Evolutionary conservation across 1,139 yeast species (phyloP).

Genomic region (Trichomonascaceae sp.): DNA sequence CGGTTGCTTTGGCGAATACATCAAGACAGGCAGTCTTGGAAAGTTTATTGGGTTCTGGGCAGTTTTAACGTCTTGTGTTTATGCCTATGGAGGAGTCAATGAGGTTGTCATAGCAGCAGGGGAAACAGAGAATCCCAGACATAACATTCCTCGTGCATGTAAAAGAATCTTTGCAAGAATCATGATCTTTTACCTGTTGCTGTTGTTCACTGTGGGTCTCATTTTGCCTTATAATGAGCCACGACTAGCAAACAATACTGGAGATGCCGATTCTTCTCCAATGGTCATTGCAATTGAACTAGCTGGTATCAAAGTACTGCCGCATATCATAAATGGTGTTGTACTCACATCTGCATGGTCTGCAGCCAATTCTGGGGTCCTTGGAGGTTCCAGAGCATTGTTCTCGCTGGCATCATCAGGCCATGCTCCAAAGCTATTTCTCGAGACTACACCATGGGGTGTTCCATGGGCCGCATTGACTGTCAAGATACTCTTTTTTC

Average conservation of each 20-base stretch:
- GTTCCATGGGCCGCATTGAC: slow-evolving; percentile 44
- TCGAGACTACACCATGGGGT: slow-evolving; percentile 47
- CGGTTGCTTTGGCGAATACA: slow-evolving; percentile 55
- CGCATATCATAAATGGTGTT: slow-evolving; percentile 62
- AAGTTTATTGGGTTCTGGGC: slow-evolving; percentile 29
- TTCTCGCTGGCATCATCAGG: slow-evolving; percentile 49
- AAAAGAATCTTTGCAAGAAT: slow-evolving; percentile 69
- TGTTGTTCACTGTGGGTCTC: slow-evolving; percentile 67
- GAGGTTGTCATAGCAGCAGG: slow-evolving; percentile 77
- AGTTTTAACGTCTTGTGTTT: slow-evolving; percentile 52
- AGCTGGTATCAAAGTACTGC: slow-evolving; percentile 56
- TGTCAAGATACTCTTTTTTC: slow-evolving; percentile 32
- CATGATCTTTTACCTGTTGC: slow-evolving; percentile 61
- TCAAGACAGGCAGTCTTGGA: slow-evolving; percentile 41
- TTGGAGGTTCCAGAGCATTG: slow-evolving; percentile 48
- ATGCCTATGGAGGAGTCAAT: slow-evolving; percentile 49
- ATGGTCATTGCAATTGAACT: slow-evolving; percentile 58
- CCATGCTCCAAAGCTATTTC: slow-evolving; percentile 49
- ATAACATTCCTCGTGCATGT: slow-evolving; percentile 71
- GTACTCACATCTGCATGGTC: slow-evolving; percentile 57
- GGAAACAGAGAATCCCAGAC: slow-evolving; percentile 71
- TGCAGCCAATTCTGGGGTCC: slow-evolving; percentile 65
- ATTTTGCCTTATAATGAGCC: slow-evolving; percentile 68
- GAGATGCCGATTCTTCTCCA: slow-evolving; percentile 53
- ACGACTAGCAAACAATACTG: slow-evolving; percentile 27